Conservation (phyloP, 2,329 filamentous ascomycete species). For the Pestalotiopsis sp. region DNA sequence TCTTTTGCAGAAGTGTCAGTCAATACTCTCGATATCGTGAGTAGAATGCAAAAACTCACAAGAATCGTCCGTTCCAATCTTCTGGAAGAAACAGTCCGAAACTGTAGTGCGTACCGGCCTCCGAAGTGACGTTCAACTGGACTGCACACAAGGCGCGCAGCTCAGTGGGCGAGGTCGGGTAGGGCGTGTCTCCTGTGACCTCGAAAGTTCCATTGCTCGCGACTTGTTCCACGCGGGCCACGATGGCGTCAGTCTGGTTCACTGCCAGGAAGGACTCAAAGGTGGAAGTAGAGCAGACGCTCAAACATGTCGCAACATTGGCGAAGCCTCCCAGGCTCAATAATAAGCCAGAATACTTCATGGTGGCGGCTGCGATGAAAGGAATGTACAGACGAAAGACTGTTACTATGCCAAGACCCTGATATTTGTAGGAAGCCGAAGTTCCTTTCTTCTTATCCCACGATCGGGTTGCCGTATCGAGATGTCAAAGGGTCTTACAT, state of each 20-base stretch:
- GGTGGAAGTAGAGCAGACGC: not conserved
- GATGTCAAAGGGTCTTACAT: no score
- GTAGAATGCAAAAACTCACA: constrained; percentile 3
- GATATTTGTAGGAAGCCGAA: no score
- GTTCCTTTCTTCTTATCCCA: no score
- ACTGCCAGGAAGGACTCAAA: not conserved
- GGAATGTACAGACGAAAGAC: no score
- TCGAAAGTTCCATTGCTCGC: not conserved
- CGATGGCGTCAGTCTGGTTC: not conserved
- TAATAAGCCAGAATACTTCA: not conserved
- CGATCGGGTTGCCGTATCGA: no score
- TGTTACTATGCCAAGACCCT: no score
- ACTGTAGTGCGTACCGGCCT: constrained; percentile 28
- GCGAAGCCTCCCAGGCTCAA: not conserved
- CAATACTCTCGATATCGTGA: not conserved
- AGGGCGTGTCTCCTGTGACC: constrained; percentile 10
- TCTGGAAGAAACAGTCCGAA: constrained; percentile 32
- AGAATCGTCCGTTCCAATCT: constrained; percentile 29
- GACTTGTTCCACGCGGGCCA: not conserved
- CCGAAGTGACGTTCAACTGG: constrained; percentile 29
- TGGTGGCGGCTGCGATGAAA: not conserved
- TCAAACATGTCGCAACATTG: not conserved
- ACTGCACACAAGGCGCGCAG: constrained; percentile 31
- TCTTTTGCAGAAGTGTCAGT: not conserved
- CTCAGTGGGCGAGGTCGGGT: constrained; percentile 24